Conservation (phyloP, 2,329 filamentous ascomycete genomes). For the Epichloe scottii region DNA sequence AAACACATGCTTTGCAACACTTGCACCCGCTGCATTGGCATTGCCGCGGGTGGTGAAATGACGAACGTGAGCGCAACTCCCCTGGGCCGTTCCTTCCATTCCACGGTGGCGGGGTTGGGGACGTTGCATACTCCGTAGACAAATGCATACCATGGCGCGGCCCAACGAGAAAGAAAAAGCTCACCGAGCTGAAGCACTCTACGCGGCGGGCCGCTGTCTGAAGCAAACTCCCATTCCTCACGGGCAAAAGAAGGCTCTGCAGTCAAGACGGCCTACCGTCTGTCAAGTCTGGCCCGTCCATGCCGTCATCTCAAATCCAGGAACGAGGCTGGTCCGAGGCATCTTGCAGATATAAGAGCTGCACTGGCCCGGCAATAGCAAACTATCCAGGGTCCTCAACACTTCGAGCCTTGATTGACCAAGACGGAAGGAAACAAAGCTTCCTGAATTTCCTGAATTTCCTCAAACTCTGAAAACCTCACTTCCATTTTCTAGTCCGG, state of each 20-base stretch:
- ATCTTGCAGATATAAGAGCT: neutral
- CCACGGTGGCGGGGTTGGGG: slow-evolving; percentile 1
- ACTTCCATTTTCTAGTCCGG: neutral
- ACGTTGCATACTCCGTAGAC: neutral
- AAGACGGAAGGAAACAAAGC: no score
- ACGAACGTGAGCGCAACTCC: neutral
- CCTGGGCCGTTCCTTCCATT: slow-evolving; percentile 4
- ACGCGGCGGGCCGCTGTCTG: neutral
- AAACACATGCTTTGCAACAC: no score
- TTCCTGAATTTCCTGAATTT: no score
- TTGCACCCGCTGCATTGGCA: neutral
- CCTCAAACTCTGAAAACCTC: no score
- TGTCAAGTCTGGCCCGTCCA: neutral
- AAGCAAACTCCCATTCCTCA: neutral
- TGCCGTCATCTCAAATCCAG: neutral
- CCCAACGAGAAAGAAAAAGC: neutral
- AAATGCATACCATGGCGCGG: slow-evolving; percentile 5
- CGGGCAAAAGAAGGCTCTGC: neutral
- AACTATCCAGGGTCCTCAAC: neutral
- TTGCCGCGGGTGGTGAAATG: neutral
- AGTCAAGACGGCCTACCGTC: neutral
- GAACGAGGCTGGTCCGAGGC: neutral
- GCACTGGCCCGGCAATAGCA: neutral
- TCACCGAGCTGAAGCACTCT: neutral
- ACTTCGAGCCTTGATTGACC: neutral